phyloP scores from a whole-genome alignment of 1,284 basidiomycete genomes.

The Fistulina hepatica region DNA sequence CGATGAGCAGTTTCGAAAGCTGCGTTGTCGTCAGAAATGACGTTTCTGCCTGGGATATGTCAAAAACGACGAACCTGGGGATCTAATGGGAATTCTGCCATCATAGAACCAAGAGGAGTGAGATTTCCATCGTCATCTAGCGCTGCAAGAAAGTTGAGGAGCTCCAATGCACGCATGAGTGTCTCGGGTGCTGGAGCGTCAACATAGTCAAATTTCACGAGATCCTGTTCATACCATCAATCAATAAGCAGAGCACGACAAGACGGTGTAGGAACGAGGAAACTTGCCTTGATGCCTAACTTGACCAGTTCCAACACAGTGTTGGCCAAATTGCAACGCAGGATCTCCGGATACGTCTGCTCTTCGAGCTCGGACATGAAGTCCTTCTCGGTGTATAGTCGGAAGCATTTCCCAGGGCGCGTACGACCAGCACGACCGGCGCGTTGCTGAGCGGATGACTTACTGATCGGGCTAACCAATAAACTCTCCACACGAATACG shows the following conservation, averaged over 20 bases:
- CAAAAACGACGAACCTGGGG: slow-evolving; percentile 56
- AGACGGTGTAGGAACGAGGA: slow-evolving; percentile 4
- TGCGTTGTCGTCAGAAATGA: slow-evolving; percentile 6
- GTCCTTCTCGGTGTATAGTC: slow-evolving; percentile 76
- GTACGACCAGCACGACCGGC: slow-evolving; percentile 90
- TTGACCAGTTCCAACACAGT: slow-evolving; percentile 79
- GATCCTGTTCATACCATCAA: slow-evolving; percentile 42
- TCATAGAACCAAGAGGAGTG: slow-evolving; percentile 79
- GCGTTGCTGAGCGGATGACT: slow-evolving; percentile 79
- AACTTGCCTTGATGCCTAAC: slow-evolving; percentile 33
- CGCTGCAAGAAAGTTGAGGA: slow-evolving; percentile 88
- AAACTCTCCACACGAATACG: slow-evolving; percentile 69
- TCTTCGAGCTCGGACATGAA: slow-evolving; percentile 52
- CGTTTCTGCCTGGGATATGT: background rate
- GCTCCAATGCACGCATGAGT: slow-evolving; percentile 93
- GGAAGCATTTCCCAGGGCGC: slow-evolving; percentile 75
- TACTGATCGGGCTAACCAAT: slow-evolving; percentile 75
- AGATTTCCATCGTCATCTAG: slow-evolving; percentile 93
- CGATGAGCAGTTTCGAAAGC: slow-evolving; percentile 69
- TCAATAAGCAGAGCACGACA: background rate
- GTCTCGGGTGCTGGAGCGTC: slow-evolving; percentile 96
- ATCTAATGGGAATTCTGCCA: slow-evolving; percentile 98
- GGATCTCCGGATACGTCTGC: slow-evolving; percentile 79
- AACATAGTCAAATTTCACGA: slow-evolving; percentile 91
- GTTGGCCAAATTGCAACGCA: slow-evolving; percentile 73